A percentile compares a stretch with the other conserved stretches of the same genome.
Conservation (phyloP, 2,329 filamentous ascomycete species). For the Xylariaceae sp. region DNA sequence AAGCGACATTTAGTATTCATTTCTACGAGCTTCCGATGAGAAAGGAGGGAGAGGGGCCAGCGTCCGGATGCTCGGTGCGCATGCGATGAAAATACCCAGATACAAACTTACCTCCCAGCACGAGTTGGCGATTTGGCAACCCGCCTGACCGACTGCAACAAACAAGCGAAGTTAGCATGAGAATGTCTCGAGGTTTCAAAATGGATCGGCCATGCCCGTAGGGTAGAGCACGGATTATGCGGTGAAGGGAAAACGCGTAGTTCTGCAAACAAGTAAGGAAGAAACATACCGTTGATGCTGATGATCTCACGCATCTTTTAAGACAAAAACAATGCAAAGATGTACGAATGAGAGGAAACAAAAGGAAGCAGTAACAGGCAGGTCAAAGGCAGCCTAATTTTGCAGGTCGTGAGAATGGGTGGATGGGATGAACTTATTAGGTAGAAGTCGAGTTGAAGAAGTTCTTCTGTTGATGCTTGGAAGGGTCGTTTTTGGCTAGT, state of each 20-base stretch:
- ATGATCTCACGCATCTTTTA: constrained; percentile 97
- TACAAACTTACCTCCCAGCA: constrained; percentile 95
- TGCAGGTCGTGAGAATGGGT: constrained; percentile 17
- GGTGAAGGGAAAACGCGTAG: constrained; percentile 48
- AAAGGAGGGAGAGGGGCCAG: constrained; percentile 12
- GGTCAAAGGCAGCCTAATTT: constrained; percentile 13
- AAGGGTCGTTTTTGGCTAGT: constrained; percentile 29
- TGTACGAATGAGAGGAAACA: constrained; percentile 38
- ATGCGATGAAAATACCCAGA: constrained; percentile 6
- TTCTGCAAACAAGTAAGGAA: constrained; percentile 32
- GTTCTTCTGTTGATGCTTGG: constrained; percentile 26
- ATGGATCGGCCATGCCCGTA: constrained; percentile 22
- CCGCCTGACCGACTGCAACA: constrained; percentile 91
- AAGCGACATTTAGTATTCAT: constrained; percentile 22
- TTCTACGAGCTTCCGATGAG: constrained; percentile 31
- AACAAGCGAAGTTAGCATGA: constrained; percentile 56
- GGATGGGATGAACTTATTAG: constrained; percentile 26
- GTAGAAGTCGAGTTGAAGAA: constrained; percentile 26
- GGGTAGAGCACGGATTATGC: constrained; percentile 40
- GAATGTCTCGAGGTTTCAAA: constrained; percentile 12
- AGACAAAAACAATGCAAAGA: constrained; percentile 39
- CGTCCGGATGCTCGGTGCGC: constrained; percentile 2
- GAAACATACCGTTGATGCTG: constrained; percentile 88
- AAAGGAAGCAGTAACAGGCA: constrained; percentile 31
- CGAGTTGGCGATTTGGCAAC: constrained; percentile 99